phyloP scores from a whole-genome alignment of 164 flowering plant species.

The Aristolochia contorta region DNA sequence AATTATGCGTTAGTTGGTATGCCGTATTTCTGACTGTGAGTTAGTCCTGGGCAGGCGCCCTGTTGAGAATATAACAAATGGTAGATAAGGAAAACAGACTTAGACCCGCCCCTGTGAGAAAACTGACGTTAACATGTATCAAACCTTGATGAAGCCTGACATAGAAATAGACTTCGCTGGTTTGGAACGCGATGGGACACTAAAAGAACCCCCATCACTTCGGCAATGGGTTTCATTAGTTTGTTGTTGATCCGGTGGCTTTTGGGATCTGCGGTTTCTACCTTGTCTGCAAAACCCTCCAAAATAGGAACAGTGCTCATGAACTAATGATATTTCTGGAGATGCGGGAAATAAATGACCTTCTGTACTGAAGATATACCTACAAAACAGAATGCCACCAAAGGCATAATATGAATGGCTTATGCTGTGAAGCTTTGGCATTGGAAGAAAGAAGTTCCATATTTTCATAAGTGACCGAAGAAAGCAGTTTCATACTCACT shows the following conservation, averaged over 20 bases:
- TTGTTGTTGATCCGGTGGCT: constrained; percentile 22
- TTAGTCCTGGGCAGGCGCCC: constrained; percentile 10
- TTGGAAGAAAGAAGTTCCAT: too few relatives aligned
- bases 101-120: background rate
- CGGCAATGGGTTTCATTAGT: constrained; percentile 25
- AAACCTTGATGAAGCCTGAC: constrained; percentile 70
- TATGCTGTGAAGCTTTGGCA: background rate
- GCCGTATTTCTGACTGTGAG: constrained; percentile 9
- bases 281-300: constrained; percentile 64
- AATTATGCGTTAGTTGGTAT: background rate
- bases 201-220: constrained; percentile 13
- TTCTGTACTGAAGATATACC: constrained; percentile 94
- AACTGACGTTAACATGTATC: background rate
- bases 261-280: constrained; percentile 17
- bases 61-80: constrained; percentile 3
- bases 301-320: constrained; percentile 80
- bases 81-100: background rate
- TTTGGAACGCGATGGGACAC: constrained; percentile 13
- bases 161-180: constrained; percentile 17
- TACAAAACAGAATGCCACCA: constrained; percentile 13
- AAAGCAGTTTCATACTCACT: constrained; percentile 33
- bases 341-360: constrained; percentile 88
- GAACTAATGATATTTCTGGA: constrained; percentile 69
- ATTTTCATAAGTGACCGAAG: too few relatives aligned
- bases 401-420: too few relatives aligned